These are phyloP conservation scores for Kalmanozyma brasiliensis DNA, from an alignment of 1,284 basidiomycete genomes.

Conservation along the genomic window DNA sequence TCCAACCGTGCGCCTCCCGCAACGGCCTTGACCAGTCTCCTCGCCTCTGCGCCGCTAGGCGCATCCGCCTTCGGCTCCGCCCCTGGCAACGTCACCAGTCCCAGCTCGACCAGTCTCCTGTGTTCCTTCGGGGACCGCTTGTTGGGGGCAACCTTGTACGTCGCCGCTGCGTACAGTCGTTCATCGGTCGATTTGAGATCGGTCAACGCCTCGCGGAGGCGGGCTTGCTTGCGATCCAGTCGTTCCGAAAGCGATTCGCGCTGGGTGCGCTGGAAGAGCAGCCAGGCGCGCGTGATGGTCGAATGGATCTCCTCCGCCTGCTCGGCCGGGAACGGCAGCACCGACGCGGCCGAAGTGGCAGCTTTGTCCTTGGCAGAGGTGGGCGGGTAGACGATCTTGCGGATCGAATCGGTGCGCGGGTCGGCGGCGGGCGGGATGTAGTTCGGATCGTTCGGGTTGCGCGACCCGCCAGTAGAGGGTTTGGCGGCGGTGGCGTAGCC, in stretches of 20 bases:
- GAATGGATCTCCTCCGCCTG: conserved; percentile 80
- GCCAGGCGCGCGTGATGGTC: conserved; percentile 92
- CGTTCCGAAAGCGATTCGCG: conserved; percentile 70
- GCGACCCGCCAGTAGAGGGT: conserved; percentile 25
- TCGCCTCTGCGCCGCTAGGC: conserved; percentile 40
- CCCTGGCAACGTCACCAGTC: conserved; percentile 42
- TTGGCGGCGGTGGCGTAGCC: conserved; percentile 56
- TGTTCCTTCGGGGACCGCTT: conserved; percentile 61
- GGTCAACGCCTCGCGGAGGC: conserved; percentile 55
- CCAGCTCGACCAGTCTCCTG: conserved; percentile 50
- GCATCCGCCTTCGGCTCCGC: conserved; percentile 28
- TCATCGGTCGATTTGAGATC: conserved; percentile 44
- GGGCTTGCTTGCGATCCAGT: conserved; percentile 51
- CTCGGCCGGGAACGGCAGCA: conserved; percentile 36
- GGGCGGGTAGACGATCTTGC: conserved; percentile 61
- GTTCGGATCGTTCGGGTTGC: conserved; percentile 62
- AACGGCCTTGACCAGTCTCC: conserved; percentile 51
- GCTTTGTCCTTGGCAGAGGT: conserved; percentile 34
- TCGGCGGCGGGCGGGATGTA: conserved; percentile 57
- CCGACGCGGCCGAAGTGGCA: conserved; percentile 33
- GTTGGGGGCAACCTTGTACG: conserved; percentile 58
- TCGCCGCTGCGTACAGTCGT: conserved; percentile 53
- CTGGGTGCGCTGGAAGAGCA: conserved; percentile 80
- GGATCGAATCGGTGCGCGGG: conserved; percentile 56
- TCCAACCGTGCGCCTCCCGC: conserved; percentile 55